Percentiles rank a stretch among this genome's conserved stretches.
phyloP scores from a whole-genome alignment of 2,329 filamentous ascomycete genomes.

The Hymenoscyphus salicellus region DNA sequence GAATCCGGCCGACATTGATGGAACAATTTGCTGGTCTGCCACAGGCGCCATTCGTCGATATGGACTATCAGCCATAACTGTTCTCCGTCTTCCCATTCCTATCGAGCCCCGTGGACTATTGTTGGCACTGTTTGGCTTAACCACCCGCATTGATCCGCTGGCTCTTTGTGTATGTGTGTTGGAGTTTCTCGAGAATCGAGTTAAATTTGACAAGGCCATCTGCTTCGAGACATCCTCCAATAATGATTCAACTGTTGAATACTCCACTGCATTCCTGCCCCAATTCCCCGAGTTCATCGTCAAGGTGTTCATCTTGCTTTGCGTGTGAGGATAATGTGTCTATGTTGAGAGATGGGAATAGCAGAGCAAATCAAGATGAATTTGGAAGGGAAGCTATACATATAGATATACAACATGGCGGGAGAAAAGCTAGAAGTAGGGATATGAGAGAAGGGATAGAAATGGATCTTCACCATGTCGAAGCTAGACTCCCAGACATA shows the following conservation, averaged over 20 bases:
- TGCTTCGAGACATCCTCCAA: constrained; percentile 53
- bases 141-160: constrained; percentile 54
- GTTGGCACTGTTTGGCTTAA: constrained; percentile 65
- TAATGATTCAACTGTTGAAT: constrained; percentile 43
- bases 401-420: neutral
- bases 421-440: constrained; percentile 10
- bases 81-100: constrained; percentile 52
- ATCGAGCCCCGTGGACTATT: constrained; percentile 62
- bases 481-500: constrained; percentile 29
- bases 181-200: constrained; percentile 49
- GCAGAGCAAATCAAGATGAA: constrained; percentile 19
- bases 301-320: constrained; percentile 9
- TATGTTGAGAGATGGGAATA: constrained; percentile 2
- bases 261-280: constrained; percentile 30
- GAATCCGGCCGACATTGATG: constrained; percentile 46
- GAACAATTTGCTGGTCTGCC: constrained; percentile 42
- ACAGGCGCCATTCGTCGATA: constrained; percentile 30
- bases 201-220: constrained; percentile 46
- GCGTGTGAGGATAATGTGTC: constrained; percentile 10
- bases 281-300: constrained; percentile 32
- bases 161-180: constrained; percentile 42
- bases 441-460: constrained; percentile 21
- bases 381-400: constrained; percentile 11
- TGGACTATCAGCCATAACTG: constrained; percentile 49
- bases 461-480: constrained; percentile 30